Conservation (phyloP, 1,139 yeast species). For the Kluyveromyces sp. region DNA sequence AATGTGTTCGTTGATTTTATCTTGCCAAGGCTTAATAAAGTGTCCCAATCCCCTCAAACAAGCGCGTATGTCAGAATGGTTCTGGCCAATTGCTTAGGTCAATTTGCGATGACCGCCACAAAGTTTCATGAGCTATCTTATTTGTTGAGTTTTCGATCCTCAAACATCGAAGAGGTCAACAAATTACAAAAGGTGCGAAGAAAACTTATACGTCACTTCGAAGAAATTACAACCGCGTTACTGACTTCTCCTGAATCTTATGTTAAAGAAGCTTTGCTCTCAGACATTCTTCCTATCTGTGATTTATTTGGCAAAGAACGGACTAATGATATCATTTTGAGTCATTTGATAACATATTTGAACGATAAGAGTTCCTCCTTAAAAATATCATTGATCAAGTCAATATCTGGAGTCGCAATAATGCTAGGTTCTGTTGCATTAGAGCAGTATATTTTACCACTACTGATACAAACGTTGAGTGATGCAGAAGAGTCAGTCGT, state of each 20-base stretch:
- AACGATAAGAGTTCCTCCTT: slow-evolving; percentile 70
- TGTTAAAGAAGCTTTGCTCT: slow-evolving; percentile 65
- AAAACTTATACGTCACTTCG: slow-evolving; percentile 41
- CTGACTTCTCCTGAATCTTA: slow-evolving; percentile 61
- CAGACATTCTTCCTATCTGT: slow-evolving; percentile 67
- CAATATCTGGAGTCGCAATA: slow-evolving; percentile 73
- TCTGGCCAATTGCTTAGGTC: slow-evolving; percentile 69
- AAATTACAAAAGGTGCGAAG: slow-evolving; percentile 17
- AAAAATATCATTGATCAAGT: slow-evolving; percentile 61
- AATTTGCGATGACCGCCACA: slow-evolving; percentile 55
- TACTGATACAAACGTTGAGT: slow-evolving; percentile 70
- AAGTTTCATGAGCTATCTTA: slow-evolving; percentile 60
- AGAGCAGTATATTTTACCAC: slow-evolving; percentile 82
- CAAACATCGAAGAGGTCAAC: slow-evolving; percentile 28
- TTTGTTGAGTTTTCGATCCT: slow-evolving; percentile 32
- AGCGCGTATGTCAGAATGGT: slow-evolving; percentile 50
- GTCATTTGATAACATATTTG: slow-evolving; percentile 85
- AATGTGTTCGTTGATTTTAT: slow-evolving; percentile 75
- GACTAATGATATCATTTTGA: slow-evolving; percentile 79
- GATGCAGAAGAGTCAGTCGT: slow-evolving; percentile 84
- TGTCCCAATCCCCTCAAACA: slow-evolving; percentile 36
- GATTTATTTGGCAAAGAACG: slow-evolving; percentile 78
- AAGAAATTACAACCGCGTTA: slow-evolving; percentile 54
- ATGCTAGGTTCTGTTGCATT: slow-evolving; percentile 75
- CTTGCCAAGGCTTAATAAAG: slow-evolving; percentile 55